A percentile compares a stretch with the other conserved stretches of the same genome.
phyloP scores from a whole-genome alignment of 441 rosid genomes.

The Erodium texanum region DNA sequence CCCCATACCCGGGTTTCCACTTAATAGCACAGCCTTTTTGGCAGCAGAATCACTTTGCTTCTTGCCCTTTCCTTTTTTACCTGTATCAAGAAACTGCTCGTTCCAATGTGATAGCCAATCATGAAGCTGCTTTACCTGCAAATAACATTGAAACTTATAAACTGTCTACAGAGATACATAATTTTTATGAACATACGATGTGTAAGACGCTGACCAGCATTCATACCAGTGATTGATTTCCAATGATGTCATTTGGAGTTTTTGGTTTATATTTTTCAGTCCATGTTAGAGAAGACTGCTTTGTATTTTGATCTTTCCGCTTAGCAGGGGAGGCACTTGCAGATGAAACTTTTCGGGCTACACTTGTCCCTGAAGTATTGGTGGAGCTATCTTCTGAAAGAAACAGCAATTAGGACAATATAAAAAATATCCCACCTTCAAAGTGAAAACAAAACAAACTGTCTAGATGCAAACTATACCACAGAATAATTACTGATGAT shows the following conservation, averaged over 20 bases:
- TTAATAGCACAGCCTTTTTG: constrained; percentile 77
- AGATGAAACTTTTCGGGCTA: constrained; percentile 23
- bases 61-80: constrained; percentile 65
- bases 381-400: constrained; percentile 19
- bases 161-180: constrained; percentile 2
- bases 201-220: neutral
- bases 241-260: constrained; percentile 71
- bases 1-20: constrained; percentile 96
- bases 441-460: neutral
- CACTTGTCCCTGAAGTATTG: constrained; percentile 22
- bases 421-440: neutral
- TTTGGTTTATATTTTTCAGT: constrained; percentile 86
- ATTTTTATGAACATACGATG: neutral
- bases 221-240: constrained; percentile 78
- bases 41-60: constrained; percentile 58
- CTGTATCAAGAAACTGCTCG: constrained; percentile 52
- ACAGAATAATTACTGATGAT: neutral
- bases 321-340: constrained; percentile 31
- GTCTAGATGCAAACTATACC: neutral
- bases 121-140: constrained; percentile 84
- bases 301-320: constrained; percentile 36
- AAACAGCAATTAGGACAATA: constrained; percentile 11
- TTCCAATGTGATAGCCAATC: constrained; percentile 81
- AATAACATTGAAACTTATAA: neutral
- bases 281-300: constrained; percentile 55